Evolutionary conservation across 164 flowering plant genomes (phyloP).

Genomic region (Chloranthus sessilifolius): DNA sequence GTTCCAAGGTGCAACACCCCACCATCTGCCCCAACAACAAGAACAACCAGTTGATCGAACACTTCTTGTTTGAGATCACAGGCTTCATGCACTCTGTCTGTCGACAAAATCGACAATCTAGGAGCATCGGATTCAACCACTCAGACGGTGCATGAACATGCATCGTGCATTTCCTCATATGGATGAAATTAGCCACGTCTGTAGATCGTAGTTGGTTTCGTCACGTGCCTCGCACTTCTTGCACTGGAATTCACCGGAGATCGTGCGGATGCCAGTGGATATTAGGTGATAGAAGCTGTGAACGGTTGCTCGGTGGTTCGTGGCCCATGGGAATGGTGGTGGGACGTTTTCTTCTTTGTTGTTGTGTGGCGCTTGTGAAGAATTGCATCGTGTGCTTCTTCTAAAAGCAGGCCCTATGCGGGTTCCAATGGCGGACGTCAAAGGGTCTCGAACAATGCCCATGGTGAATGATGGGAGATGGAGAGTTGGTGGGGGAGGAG

Average conservation of each 20-base stretch:
- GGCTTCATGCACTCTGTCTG: constrained; percentile 43
- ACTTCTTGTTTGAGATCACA: constrained; percentile 36
- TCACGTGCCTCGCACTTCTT: constrained; percentile 41
- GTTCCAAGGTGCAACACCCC: constrained; percentile 32
- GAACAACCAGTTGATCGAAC: constrained; percentile 45
- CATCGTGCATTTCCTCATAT: constrained; percentile 17
- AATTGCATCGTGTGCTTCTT: too few relatives aligned
- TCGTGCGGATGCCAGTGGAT: constrained; percentile 14
- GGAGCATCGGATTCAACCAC: constrained; percentile 46
- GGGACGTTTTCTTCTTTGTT: too few relatives aligned
- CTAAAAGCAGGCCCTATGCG: too few relatives aligned
- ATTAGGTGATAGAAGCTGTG: constrained; percentile 17
- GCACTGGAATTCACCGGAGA: constrained; percentile 63
- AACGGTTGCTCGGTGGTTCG: too few relatives aligned
- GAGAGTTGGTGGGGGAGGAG: too few relatives aligned
- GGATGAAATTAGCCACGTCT: constrained; percentile 19
- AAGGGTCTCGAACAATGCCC: too few relatives aligned
- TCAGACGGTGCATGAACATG: constrained; percentile 48
- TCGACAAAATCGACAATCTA: constrained; percentile 33
- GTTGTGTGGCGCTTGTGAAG: too few relatives aligned
- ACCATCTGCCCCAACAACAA: constrained; percentile 36
- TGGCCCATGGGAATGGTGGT: too few relatives aligned
- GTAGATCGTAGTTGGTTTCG: constrained; percentile 28
- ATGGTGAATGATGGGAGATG: too few relatives aligned
- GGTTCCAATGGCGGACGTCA: too few relatives aligned